A percentile compares a stretch with the other conserved stretches of the same genome.
Evolutionary conservation across 2,329 filamentous ascomycete genomes (phyloP).

Genomic region (Fusarium pseudocircinatum): DNA sequence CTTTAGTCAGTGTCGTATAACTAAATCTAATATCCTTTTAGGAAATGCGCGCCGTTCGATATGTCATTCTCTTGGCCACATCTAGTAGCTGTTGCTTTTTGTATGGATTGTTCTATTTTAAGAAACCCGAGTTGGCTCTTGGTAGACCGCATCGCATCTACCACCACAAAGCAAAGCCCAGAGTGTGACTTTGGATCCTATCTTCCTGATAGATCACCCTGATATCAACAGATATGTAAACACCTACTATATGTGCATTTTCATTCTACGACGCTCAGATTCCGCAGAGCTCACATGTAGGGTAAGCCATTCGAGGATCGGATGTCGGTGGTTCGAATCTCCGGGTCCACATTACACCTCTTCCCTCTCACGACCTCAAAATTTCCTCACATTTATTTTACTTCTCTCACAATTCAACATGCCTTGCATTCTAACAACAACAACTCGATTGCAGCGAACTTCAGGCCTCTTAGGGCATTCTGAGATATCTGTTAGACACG

Average conservation of each 20-base stretch:
- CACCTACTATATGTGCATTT: neutral
- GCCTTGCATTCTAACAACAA: neutral
- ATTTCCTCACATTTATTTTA: neutral
- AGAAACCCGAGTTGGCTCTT: neutral
- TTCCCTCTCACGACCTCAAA: neutral
- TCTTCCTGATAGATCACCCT: neutral
- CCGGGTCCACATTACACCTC: slow-evolving; percentile 17
- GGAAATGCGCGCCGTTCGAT: neutral
- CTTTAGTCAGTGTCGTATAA: neutral
- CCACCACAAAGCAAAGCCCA: neutral
- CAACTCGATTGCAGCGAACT: neutral
- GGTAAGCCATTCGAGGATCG: neutral
- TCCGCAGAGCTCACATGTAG: neutral
- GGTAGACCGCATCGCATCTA: neutral
- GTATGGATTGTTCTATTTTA: neutral
- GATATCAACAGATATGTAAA: neutral
- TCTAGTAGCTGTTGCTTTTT: neutral
- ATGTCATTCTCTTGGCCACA: neutral
- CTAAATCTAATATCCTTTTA: neutral
- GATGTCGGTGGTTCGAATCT: slow-evolving; percentile 7
- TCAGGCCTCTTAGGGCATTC: no score
- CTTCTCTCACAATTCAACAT: neutral
- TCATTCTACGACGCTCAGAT: neutral
- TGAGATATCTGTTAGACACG: neutral
- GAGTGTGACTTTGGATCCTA: neutral